These are phyloP conservation scores for Phaeophleospora eucalypticola DNA, from an alignment of 2,329 filamentous ascomycete genomes.

Conservation along the genomic window DNA sequence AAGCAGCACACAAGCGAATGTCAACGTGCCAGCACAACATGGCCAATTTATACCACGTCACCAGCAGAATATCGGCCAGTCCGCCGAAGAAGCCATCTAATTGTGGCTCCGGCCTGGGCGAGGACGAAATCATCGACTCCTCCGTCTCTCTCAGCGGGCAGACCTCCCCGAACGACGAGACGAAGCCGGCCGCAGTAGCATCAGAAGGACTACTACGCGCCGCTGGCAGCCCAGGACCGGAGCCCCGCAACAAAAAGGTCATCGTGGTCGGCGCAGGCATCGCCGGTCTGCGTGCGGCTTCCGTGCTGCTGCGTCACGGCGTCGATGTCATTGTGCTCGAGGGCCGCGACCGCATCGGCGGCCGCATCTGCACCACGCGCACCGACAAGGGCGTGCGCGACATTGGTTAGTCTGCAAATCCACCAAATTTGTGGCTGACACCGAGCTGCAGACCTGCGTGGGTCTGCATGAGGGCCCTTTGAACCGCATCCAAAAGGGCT, in stretches of 20 bases:
- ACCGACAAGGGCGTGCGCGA: constrained; percentile 30
- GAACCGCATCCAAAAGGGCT: background rate
- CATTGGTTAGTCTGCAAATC: constrained; percentile 24
- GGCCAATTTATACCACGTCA: constrained; percentile 22
- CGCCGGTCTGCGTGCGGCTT: constrained; percentile 35
- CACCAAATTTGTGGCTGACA: constrained; percentile 26
- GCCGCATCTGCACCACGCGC: constrained; percentile 38
- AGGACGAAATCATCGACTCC: constrained; percentile 5
- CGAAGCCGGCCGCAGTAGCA: constrained; percentile 13
- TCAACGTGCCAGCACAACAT: constrained; percentile 24
- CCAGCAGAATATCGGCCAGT: constrained; percentile 17
- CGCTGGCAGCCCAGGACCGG: constrained; percentile 21
- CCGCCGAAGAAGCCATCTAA: constrained; percentile 21
- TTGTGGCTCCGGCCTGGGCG: constrained; percentile 26
- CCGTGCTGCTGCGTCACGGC: constrained; percentile 34
- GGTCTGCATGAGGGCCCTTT: constrained; percentile 18
- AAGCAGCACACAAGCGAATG: constrained; percentile 17
- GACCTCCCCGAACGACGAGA: constrained; percentile 17
- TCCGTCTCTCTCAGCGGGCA: constrained; percentile 18
- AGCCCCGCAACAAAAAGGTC: constrained; percentile 22
- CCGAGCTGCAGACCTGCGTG: constrained; percentile 29
- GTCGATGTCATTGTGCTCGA: constrained; percentile 36
- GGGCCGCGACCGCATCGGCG: constrained; percentile 35
- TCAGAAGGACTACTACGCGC: too few species aligned
- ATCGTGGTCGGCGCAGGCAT: constrained; percentile 37